These are phyloP conservation scores for Russula virescens DNA, from an alignment of 768 basidiomycete species.

Conservation along the genomic window DNA sequence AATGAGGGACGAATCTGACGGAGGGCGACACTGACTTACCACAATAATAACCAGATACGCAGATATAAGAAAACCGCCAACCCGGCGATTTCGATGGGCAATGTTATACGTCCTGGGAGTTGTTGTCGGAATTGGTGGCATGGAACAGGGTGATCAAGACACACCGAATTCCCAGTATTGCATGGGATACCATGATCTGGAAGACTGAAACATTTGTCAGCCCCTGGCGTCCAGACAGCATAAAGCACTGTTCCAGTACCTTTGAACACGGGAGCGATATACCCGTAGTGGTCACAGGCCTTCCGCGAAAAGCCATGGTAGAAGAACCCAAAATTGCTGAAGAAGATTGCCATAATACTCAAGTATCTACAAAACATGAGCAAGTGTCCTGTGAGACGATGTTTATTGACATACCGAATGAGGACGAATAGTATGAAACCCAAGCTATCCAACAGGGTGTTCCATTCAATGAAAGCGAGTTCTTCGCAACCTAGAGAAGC, in stretches of 20 bases:
- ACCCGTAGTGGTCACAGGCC: constrained; percentile 44
- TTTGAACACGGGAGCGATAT: constrained; percentile 55
- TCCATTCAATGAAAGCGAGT: not conserved
- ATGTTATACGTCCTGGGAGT: constrained; percentile 50
- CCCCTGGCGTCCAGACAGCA: not conserved
- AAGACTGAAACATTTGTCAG: constrained; percentile 37
- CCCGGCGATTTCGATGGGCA: constrained; percentile 39
- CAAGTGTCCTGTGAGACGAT: not conserved
- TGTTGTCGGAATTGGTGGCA: not conserved
- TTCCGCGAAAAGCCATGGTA: constrained; percentile 41
- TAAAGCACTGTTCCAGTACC: constrained; percentile 34
- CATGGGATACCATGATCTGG: constrained; percentile 60
- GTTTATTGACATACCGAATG: constrained; percentile 11
- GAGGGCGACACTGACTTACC: constrained; percentile 34
- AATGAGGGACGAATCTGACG: constrained; percentile 19
- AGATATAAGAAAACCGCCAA: constrained; percentile 37
- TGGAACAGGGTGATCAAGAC: not conserved
- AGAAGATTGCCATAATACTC: constrained; percentile 42
- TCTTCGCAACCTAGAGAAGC: not conserved
- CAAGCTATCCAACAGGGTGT: not conserved
- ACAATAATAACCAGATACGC: constrained; percentile 39
- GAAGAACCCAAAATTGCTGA: constrained; percentile 59
- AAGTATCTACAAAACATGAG: constrained; percentile 31
- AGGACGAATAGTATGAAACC: constrained; percentile 20
- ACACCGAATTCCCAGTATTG: constrained; percentile 58